Evolutionary conservation across 2,329 filamentous ascomycete genomes (phyloP).

Genomic region (Colletotrichum incanum): DNA sequence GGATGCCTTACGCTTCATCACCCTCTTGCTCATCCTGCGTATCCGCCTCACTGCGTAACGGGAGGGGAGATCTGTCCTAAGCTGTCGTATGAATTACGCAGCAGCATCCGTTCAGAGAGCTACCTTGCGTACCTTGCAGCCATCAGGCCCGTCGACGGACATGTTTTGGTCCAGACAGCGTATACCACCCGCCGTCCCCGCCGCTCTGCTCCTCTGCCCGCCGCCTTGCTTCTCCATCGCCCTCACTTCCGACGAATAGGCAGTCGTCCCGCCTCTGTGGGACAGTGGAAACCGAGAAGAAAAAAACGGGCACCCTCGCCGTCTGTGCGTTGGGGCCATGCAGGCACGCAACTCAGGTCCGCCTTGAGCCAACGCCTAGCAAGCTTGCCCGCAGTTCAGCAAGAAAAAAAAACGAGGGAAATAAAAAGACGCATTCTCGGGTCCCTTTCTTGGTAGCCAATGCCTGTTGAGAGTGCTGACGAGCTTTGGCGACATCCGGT

Average conservation of each 20-base stretch:
- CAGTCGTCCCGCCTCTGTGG: slow-evolving; percentile 40
- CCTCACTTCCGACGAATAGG: slow-evolving; percentile 33
- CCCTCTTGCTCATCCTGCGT: neutral
- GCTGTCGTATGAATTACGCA: slow-evolving; percentile 1
- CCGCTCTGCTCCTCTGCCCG: slow-evolving; percentile 7
- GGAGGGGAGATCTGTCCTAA: neutral
- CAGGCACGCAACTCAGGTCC: slow-evolving; percentile 37
- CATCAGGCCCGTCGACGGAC: neutral
- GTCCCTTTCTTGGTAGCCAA: slow-evolving; percentile 28
- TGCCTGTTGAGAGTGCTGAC: slow-evolving; percentile 12
- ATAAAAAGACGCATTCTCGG: slow-evolving; percentile 31
- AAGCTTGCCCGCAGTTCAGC: slow-evolving; percentile 11
- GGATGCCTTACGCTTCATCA: neutral
- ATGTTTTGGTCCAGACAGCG: slow-evolving; percentile 17
- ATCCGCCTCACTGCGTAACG: slow-evolving; percentile 9
- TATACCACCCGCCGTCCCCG: slow-evolving; percentile 23
- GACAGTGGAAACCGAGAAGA: slow-evolving; percentile 33
- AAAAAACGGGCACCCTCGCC: slow-evolving; percentile 36
- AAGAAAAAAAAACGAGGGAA: neutral
- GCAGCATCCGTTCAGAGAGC: slow-evolving; percentile 9
- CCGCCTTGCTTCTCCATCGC: slow-evolving; percentile 14
- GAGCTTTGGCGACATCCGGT: slow-evolving; percentile 22
- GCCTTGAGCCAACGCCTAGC: slow-evolving; percentile 27
- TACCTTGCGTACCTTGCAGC: slow-evolving; percentile 10
- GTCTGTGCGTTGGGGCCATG: slow-evolving; percentile 41